Conservation (phyloP, 768 basidiomycete species). For the Coprinellus aureogranulatus region DNA sequence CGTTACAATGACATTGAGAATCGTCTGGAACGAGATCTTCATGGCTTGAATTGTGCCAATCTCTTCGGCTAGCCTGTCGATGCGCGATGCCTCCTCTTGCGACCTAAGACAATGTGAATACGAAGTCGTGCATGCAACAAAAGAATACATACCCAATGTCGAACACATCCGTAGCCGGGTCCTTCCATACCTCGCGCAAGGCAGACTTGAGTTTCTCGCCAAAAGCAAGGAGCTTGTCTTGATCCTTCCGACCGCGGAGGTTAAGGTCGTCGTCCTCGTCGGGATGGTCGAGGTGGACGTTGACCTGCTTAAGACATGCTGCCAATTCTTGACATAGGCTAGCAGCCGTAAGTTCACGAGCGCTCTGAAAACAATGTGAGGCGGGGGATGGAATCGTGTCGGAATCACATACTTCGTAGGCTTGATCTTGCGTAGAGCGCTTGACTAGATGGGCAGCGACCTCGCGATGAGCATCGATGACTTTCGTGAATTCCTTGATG, state of each 20-base stretch:
- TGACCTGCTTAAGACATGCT: constrained; percentile 56
- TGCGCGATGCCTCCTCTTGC: constrained; percentile 64
- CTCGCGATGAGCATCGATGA: constrained; percentile 62
- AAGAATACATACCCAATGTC: constrained; percentile 64
- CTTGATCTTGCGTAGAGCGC: constrained; percentile 74
- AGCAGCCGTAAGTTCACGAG: constrained; percentile 76
- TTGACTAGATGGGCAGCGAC: constrained; percentile 67
- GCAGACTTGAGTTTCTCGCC: constrained; percentile 60
- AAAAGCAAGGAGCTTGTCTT: constrained; percentile 43
- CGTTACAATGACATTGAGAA: constrained; percentile 73
- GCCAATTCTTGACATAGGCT: constrained; percentile 83
- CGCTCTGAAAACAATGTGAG: constrained; percentile 52
- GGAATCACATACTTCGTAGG: constrained; percentile 61
- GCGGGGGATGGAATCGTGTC: not conserved
- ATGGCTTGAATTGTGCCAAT: constrained; percentile 78
- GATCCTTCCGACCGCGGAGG: constrained; percentile 30
- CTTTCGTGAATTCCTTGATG: constrained; percentile 50
- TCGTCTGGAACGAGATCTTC: constrained; percentile 78
- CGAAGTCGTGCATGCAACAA: not conserved
- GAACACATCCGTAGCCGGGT: constrained; percentile 68
- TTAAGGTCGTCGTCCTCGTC: constrained; percentile 42
- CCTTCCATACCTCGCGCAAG: constrained; percentile 73
- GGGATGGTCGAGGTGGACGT: constrained; percentile 47
- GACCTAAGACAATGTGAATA: constrained; percentile 45
- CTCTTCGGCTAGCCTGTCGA: constrained; percentile 71